Percentiles rank a stretch among this genome's conserved stretches.
phyloP scores from a whole-genome alignment of 768 basidiomycete species.

The Mycena kentingensis region DNA sequence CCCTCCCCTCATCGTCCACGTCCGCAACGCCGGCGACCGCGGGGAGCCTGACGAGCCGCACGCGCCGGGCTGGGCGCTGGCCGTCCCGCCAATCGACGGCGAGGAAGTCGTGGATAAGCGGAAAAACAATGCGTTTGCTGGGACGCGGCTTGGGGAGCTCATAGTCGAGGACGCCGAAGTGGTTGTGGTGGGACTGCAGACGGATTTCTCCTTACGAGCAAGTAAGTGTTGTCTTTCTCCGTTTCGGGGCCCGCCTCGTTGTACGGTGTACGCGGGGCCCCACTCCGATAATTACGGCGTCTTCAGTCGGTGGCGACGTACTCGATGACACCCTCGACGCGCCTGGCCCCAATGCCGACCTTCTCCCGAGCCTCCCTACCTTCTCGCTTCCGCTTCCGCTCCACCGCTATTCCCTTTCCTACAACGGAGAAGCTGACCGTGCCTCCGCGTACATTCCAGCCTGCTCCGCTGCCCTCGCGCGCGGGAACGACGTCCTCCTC shows the following conservation, averaged over 20 bases:
- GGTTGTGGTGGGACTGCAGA: slow-evolving; percentile 67
- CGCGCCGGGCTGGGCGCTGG: slow-evolving; percentile 63
- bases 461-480: slow-evolving; percentile 59
- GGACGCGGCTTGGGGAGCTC: slow-evolving; percentile 53
- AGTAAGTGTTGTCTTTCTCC: slow-evolving; percentile 25
- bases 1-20: slow-evolving; percentile 63
- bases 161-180: slow-evolving; percentile 59
- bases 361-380: too few species aligned
- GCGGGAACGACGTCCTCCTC: slow-evolving; percentile 68
- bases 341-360: too few species aligned
- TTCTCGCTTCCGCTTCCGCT: too few species aligned
- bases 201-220: slow-evolving; percentile 61
- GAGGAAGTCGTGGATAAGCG: slow-evolving; percentile 66
- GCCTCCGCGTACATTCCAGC: slow-evolving; percentile 32
- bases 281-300: too few species aligned
- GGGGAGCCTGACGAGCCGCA: slow-evolving; percentile 63
- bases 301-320: too few species aligned
- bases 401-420: too few species aligned
- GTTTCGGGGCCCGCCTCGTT: background rate
- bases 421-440: too few species aligned
- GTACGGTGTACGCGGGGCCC: too few species aligned
- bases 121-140: slow-evolving; percentile 71
- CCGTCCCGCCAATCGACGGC: slow-evolving; percentile 48
- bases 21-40: slow-evolving; percentile 63
- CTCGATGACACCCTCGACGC: too few species aligned